phyloP scores from a whole-genome alignment of 1,139 yeast species.

The Yamadazyma kanchanaburiensis region DNA sequence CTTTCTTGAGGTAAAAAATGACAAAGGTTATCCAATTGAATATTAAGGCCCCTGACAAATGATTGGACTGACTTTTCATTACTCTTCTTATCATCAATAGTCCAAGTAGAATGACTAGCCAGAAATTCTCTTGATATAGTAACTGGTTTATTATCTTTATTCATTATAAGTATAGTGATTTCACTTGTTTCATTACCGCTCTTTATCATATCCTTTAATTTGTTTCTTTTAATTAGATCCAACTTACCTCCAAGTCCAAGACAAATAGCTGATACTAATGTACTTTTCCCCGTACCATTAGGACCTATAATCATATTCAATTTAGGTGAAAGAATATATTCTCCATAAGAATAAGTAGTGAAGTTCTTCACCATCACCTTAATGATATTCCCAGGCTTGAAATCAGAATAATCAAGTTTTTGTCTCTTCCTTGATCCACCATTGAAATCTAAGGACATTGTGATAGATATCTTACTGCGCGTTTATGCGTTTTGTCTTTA shows the following conservation, averaged over 20 bases:
- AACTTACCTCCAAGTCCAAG: constrained; percentile 84
- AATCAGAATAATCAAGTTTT: constrained; percentile 10
- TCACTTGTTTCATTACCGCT: constrained; percentile 57
- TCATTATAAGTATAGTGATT: constrained; percentile 66
- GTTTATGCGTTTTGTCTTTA: no score
- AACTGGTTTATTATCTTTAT: constrained; percentile 24
- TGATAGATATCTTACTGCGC: background rate
- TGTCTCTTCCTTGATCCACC: constrained; percentile 1
- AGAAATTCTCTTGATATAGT: constrained; percentile 37
- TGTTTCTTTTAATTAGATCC: constrained; percentile 77
- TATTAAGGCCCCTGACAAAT: constrained; percentile 51
- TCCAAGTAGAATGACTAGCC: constrained; percentile 58
- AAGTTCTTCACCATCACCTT: constrained; percentile 67
- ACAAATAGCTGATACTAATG: constrained; percentile 91
- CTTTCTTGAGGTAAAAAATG: constrained; percentile 95
- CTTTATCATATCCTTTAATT: constrained; percentile 71
- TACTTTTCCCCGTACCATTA: constrained; percentile 94
- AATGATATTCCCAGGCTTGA: constrained; percentile 65
- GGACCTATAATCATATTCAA: constrained; percentile 95
- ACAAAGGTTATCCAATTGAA: constrained; percentile 88
- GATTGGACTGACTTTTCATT: constrained; percentile 46
- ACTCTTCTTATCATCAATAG: constrained; percentile 42
- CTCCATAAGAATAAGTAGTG: constrained; percentile 78
- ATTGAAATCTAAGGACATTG: background rate
- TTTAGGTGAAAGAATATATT: constrained; percentile 76